Conservation (phyloP, 179 eudicot species). For the Beta corolliflora region DNA sequence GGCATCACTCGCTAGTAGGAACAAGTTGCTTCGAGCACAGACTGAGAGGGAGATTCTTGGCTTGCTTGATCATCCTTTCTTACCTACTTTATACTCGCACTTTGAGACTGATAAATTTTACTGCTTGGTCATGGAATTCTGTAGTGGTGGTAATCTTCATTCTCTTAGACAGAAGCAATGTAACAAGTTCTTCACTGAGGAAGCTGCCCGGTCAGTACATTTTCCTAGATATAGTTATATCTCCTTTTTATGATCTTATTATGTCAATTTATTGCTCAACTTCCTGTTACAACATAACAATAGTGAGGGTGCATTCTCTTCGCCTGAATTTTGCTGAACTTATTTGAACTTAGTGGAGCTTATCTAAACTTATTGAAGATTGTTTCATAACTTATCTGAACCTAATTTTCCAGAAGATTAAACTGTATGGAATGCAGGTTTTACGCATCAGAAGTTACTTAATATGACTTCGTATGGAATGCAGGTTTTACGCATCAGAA, state of each 20-base stretch:
- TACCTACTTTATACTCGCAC: constrained; percentile 64
- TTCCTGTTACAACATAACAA: too few species aligned
- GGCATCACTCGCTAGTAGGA: constrained; percentile 66
- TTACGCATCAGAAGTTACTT: too few species aligned
- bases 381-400: too few species aligned
- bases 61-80: constrained; percentile 74
- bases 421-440: too few species aligned
- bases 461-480: not conserved
- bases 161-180: constrained; percentile 74
- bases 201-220: constrained; percentile 60
- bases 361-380: too few species aligned
- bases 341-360: too few species aligned
- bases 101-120: constrained; percentile 73
- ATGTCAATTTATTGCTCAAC: too few species aligned
- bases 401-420: too few species aligned
- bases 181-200: constrained; percentile 61
- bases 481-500: constrained; percentile 71
- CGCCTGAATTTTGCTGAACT: too few species aligned
- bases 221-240: too few species aligned
- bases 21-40: constrained; percentile 68
- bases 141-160: constrained; percentile 77
- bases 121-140: constrained; percentile 76
- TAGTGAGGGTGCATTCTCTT: too few species aligned
- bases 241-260: too few species aligned
- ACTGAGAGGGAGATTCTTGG: constrained; percentile 79